A percentile compares a stretch with the other conserved stretches of the same genome.
Conservation (phyloP, 2,329 filamentous ascomycete species). For the Xylariaceae sp. region DNA sequence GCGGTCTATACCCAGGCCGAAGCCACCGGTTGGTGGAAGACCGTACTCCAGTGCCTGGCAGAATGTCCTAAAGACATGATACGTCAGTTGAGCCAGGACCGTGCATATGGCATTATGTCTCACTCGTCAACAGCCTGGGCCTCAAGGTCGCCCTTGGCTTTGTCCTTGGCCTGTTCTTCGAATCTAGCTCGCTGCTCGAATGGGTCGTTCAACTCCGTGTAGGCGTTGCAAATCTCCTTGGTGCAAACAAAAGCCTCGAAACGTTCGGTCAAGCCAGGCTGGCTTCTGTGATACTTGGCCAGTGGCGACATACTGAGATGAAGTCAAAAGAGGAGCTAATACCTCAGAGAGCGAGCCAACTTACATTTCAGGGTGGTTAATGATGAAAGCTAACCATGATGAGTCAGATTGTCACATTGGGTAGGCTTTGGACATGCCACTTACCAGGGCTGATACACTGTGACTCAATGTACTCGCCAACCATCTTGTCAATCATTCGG, state of each 20-base stretch:
- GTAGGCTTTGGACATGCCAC: neutral
- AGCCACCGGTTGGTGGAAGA: slow-evolving; percentile 89
- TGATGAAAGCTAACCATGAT: slow-evolving; percentile 60
- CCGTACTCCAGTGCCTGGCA: slow-evolving; percentile 85
- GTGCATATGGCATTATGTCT: neutral
- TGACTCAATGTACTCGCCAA: slow-evolving; percentile 91
- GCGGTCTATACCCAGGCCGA: slow-evolving; percentile 82
- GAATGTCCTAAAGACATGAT: slow-evolving; percentile 63
- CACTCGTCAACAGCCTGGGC: slow-evolving; percentile 86
- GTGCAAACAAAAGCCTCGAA: slow-evolving; percentile 97
- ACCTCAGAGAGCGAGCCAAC: neutral
- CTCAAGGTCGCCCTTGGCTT: slow-evolving; percentile 95
- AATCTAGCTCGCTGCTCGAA: slow-evolving; percentile 90
- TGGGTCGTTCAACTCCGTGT: slow-evolving; percentile 92
- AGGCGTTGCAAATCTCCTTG: slow-evolving; percentile 93
- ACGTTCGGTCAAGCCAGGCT: slow-evolving; percentile 84
- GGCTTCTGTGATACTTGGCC: slow-evolving; percentile 86
- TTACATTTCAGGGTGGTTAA: slow-evolving; percentile 59
- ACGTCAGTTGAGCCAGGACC: neutral
- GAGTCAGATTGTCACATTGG: neutral
- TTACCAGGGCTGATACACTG: slow-evolving; percentile 65
- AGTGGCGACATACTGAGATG: slow-evolving; percentile 71
- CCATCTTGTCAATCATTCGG: slow-evolving; percentile 92
- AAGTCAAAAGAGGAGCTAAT: neutral
- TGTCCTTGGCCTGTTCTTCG: slow-evolving; percentile 93